A percentile compares a stretch with the other conserved stretches of the same genome.
These are phyloP conservation scores for Colletotrichum sp. DNA, from an alignment of 2,329 filamentous ascomycete species.

Conservation along the genomic window DNA sequence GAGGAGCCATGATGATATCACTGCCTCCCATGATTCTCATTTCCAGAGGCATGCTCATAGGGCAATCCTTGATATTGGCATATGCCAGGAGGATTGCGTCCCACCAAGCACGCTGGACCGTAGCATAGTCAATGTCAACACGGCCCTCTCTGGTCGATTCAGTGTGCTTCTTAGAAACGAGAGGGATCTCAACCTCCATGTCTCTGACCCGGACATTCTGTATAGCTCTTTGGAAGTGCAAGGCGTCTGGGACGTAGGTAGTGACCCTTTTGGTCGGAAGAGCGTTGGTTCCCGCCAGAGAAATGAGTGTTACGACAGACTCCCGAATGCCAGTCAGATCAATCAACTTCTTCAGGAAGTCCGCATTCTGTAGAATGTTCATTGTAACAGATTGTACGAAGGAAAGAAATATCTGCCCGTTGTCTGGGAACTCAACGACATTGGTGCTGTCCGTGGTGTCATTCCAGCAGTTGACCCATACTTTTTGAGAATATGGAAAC, in stretches of 20 bases:
- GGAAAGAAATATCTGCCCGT: conserved; percentile 36
- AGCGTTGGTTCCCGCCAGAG: conserved; percentile 24
- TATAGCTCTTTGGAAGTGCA: conserved; percentile 52
- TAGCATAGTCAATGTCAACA: conserved; percentile 42
- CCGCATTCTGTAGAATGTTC: conserved; percentile 23
- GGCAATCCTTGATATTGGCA: conserved; percentile 29
- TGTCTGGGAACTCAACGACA: conserved; percentile 40
- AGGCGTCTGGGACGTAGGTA: conserved; percentile 39
- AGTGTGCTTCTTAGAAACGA: conserved; percentile 47
- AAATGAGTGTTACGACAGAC: conserved; percentile 33
- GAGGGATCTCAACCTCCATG: conserved; percentile 41
- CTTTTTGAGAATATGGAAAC: conserved; percentile 50
- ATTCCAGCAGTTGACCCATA: conserved; percentile 33
- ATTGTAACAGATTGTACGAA: conserved; percentile 26
- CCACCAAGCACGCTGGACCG: conserved; percentile 54
- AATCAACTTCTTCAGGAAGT: conserved; percentile 29
- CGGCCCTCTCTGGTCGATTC: conserved; percentile 29
- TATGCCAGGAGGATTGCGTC: conserved; percentile 53
- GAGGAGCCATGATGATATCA: conserved; percentile 48
- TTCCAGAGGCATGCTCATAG: conserved; percentile 49
- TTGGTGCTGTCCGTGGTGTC: conserved; percentile 33
- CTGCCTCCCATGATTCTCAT: conserved; percentile 48
- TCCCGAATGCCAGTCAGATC: conserved; percentile 12
- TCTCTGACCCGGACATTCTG: conserved; percentile 47
- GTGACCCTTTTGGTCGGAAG: conserved; percentile 34